Evolutionary conservation across 371 early-diverging fungal species (phyloP), one percentile per base, ranked within the genome.

Genomic region (Mucor racemosus): DNA sequence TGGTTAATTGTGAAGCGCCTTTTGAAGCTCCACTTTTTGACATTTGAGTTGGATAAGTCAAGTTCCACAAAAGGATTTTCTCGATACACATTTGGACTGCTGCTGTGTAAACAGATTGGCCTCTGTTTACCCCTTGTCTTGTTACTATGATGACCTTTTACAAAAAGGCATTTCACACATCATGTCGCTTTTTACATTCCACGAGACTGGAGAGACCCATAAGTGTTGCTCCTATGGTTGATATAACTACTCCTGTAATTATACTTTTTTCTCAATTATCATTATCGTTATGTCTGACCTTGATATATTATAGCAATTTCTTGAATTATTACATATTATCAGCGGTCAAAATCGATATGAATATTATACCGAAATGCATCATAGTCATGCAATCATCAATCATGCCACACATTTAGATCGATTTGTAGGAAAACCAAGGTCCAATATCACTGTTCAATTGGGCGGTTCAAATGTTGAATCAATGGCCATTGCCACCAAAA

Each of bases 191-290:
- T 10, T 26, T 74, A 11, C 76, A 66, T 42, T 58, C 63, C 0
- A 34, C 61, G 40, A 65, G 84, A 46, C 58, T 86, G 48, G 19
- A 54, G 6, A 64, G 71, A 21, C 81, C 86, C 7, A 87, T 90
- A 33, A 86, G 89, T 63, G 91, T 93, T 9, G 93, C 93, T 7
- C 93, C 93, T 9, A 93, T 93, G 93, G 81, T 92, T 4, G 91
- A 92, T 66, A 90, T 93, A 14, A 89, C 92, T 11, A 87, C 88
- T 7, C 86, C 90, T 13, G 88, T 83, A 82, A 73, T 73, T 38
- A 38, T 9, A 7, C 15, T 8, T 48, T 6, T 26, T 36, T 15
- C 31, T 57, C 38, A 41, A 31, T 54, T 44, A 10, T n/a, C 53
- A 33, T 39, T 21, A 57, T 14, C 26, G 3, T 31, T 34, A 57